phyloP scores from a whole-genome alignment of 2,329 filamentous ascomycete species.

The Meredithiella fracta region DNA sequence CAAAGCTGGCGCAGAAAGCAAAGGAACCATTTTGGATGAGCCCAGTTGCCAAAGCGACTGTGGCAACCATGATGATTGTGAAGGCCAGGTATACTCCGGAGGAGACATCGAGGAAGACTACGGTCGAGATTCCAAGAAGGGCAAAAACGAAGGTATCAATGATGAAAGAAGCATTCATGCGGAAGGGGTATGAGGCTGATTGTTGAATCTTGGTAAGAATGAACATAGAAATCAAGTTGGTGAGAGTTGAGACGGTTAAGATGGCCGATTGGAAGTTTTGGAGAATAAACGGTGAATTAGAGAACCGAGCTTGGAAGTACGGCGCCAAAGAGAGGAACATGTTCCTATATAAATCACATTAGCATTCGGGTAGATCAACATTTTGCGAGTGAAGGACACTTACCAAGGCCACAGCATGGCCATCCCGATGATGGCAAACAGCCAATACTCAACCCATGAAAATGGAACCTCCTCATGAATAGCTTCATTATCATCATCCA shows the following conservation, averaged over 20 bases:
- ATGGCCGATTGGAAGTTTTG: conserved; percentile 82
- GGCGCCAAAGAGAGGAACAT: conserved; percentile 94
- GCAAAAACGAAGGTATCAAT: conserved; percentile 65
- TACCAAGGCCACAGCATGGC: conserved; percentile 98
- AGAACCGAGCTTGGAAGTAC: conserved; percentile 78
- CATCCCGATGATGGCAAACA: conserved; percentile 73
- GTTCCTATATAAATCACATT: conserved; percentile 47
- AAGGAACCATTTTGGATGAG: conserved; percentile 90
- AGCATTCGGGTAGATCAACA: neutral
- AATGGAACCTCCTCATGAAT: conserved; percentile 37
- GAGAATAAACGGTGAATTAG: conserved; percentile 50
- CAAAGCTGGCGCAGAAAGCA: conserved; percentile 77
- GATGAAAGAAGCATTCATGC: conserved; percentile 61
- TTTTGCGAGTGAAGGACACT: conserved; percentile 18
- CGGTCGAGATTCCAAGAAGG: conserved; percentile 65
- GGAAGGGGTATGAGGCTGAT: conserved; percentile 70
- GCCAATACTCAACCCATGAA: conserved; percentile 70
- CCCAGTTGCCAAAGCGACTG: conserved; percentile 64
- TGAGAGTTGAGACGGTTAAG: conserved; percentile 68
- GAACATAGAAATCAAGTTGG: conserved; percentile 62
- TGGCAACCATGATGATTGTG: conserved; percentile 63
- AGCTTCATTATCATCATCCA: conserved; percentile 6
- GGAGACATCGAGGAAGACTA: conserved; percentile 44
- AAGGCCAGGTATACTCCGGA: conserved; percentile 61
- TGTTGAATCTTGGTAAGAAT: conserved; percentile 66